Conservation (phyloP, 2,329 filamentous ascomycete genomes). For the Ophiostoma fasciatum region DNA sequence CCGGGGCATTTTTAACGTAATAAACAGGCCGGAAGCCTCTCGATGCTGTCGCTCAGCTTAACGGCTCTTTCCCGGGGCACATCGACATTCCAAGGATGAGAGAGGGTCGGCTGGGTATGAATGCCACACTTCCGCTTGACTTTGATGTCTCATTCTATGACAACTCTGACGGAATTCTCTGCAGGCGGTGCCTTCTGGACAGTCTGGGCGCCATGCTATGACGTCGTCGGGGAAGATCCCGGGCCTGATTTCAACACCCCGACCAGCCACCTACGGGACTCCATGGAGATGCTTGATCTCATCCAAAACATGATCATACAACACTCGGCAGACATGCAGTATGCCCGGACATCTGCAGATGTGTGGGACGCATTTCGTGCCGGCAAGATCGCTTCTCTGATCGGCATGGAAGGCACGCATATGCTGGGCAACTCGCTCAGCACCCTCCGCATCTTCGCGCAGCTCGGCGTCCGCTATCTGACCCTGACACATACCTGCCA, state of each 20-base stretch:
- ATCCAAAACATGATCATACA: not conserved
- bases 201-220: conserved; percentile 13
- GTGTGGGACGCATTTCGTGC: conserved; percentile 10
- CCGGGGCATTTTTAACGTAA: too few relatives aligned
- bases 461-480: conserved; percentile 19
- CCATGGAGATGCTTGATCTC: conserved; percentile 6
- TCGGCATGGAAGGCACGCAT: conserved; percentile 15
- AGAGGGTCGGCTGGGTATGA: conserved; percentile 7
- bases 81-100: conserved; percentile 12
- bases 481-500: conserved; percentile 4
- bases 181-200: conserved; percentile 15
- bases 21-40: not conserved
- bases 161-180: too few relatives aligned
- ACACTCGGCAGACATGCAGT: not conserved
- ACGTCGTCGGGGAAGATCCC: conserved; percentile 7
- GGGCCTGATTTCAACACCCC: conserved; percentile 5
- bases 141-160: too few relatives aligned
- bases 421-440: conserved; percentile 13
- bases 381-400: conserved; percentile 15
- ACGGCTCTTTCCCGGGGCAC: conserved; percentile 6
- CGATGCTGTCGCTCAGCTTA: not conserved
- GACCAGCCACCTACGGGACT: not conserved
- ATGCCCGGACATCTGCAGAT: not conserved
- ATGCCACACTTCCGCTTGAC: too few relatives aligned
- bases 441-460: conserved; percentile 5